Base-by-base conservation (phyloP, 2,329 filamentous ascomycete species). In the Trichophyton simii region DNA sequence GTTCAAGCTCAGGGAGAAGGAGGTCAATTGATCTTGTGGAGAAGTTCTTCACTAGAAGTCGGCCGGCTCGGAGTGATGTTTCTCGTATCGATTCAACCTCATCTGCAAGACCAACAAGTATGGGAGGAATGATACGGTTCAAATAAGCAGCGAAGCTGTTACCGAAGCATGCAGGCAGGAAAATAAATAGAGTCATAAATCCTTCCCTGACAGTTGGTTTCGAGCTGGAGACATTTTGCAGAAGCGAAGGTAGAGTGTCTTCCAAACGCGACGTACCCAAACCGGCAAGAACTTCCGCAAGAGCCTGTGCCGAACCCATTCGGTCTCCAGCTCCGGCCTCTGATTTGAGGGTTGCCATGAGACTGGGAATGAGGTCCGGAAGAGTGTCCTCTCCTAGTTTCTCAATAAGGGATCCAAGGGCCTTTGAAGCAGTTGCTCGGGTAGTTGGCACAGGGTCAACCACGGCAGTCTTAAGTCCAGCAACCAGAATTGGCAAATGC, bases 101-200 rank as follows among this genome's bases (percentile, higher is more conserved):
- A 72, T 99, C 94, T 38, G 94, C 95, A 72, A 99, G 81, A 68
- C 95, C 95, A 66, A 90, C 86, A 65, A 99, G 81, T 69, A 99
- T 97, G 20, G 94, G 88, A 18, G 94, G 95, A 68, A 99, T 96
- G 69, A 99, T 96, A 72, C 87, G 91, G 76, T 87, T 89, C 64
- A 99, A 86, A 71, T 99, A 99, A 71, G 90, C 91, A 67, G 94
- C 88, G 71, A 99, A 99, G 74, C 91, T 95, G 81, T 99, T 99
- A 70, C 94, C 94, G 69, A 99, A 99, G 77, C 94, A 99, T 60
- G 96, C 94, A 11, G 94, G 94, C 77, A 99, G 84, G 82, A 96
- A 99, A 67, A 99, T 97, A 77, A 99, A 99, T 46, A 99, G 82
- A 6, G 94, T 96, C 94, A 99, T 99, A 79, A 99, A 99, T 54